Base-by-base conservation (phyloP, 108 stramenopile species). In the Seminavis robusta region DNA sequence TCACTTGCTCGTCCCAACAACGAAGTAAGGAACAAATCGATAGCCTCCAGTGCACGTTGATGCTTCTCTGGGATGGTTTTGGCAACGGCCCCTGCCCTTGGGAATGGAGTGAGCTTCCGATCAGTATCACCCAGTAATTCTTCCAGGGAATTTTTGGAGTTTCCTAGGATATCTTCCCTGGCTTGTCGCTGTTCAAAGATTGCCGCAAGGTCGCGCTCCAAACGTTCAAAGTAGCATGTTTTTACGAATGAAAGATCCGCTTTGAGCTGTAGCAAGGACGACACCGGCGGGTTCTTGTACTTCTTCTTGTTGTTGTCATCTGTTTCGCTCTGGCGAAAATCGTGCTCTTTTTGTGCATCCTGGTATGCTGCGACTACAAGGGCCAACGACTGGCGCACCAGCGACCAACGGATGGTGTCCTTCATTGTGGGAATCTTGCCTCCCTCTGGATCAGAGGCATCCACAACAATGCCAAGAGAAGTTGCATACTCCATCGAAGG, bases 21-120 rank as follows among this genome's bases (percentile, higher is more conserved):
- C 20, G 91, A 69, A 0, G 86, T 73, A 27, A 90, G 53, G 47
- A 75, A 87, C 46, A 93, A 49, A 28, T 85, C 86, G 48, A 81
- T 81, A 3, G 80, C 72, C 31, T 65, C 67, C 28, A 85, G 61
- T 0, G 82, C 70, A 33, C 69, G 72, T 20, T 50, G 42, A 48
- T 86, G 82, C 23, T 78, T 79, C 47, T 77, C 81, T 34, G 65
- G 58, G 51, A 86, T 67, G 20, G 40, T 66, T 11, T 59, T 39
- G 7, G 13, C 16, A n/a, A 46, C 15, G 8, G 63, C 67, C 0
- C 17, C 17, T 21, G 21, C 41, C 17, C 9, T 3, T 9, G 21
- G 4, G 41, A 21, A 42, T 42, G 17, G 20, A 42, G 17, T 42
- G 6, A 42, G 41, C 9, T 21, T 7, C 21, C 13, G 13, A 8